phyloP scores from a whole-genome alignment of 805 yeast species.

The Wickerhamiella qilinensis region DNA sequence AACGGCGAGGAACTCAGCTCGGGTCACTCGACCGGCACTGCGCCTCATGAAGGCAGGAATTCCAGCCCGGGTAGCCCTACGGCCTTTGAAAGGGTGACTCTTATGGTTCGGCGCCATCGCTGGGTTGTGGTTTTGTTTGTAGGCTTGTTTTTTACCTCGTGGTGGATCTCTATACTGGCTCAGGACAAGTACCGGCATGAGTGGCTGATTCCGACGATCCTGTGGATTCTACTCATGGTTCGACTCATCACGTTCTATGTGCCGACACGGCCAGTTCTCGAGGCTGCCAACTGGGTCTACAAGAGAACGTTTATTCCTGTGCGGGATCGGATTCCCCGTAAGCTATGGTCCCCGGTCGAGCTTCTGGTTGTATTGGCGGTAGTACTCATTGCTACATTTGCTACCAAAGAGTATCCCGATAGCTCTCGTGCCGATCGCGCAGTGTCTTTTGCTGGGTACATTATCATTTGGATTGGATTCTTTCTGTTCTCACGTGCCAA shows the following conservation, averaged over 20 bases:
- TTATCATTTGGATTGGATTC: slow-evolving; percentile 31
- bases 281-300: slow-evolving; percentile 20
- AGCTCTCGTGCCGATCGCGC: slow-evolving; percentile 40
- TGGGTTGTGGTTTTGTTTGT: slow-evolving; percentile 19
- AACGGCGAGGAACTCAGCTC: slow-evolving; percentile 7
- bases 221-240: slow-evolving; percentile 35
- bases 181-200: slow-evolving; percentile 32
- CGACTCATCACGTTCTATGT: slow-evolving; percentile 36
- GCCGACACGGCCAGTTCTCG: slow-evolving; percentile 22
- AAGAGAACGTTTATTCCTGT: slow-evolving; percentile 16
- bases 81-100: slow-evolving; percentile 1
- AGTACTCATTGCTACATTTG: slow-evolving; percentile 38
- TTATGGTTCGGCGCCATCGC: slow-evolving; percentile 8
- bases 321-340: slow-evolving; percentile 25
- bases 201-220: slow-evolving; percentile 43
- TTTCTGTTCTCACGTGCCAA: slow-evolving; percentile 32
- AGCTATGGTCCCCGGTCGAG: slow-evolving; percentile 30
- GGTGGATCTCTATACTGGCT: slow-evolving; percentile 41
- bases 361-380: slow-evolving; percentile 31
- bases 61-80: slow-evolving; percentile 4
- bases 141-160: slow-evolving; percentile 31
- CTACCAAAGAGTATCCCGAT: slow-evolving; percentile 29
- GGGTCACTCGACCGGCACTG: slow-evolving; percentile 5
- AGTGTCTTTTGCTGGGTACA: slow-evolving; percentile 38
- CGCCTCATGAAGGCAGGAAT: slow-evolving; percentile 1